Evolutionary conservation across 2,329 filamentous ascomycete genomes (phyloP).

Genomic region (Apiospora pterosperma): DNA sequence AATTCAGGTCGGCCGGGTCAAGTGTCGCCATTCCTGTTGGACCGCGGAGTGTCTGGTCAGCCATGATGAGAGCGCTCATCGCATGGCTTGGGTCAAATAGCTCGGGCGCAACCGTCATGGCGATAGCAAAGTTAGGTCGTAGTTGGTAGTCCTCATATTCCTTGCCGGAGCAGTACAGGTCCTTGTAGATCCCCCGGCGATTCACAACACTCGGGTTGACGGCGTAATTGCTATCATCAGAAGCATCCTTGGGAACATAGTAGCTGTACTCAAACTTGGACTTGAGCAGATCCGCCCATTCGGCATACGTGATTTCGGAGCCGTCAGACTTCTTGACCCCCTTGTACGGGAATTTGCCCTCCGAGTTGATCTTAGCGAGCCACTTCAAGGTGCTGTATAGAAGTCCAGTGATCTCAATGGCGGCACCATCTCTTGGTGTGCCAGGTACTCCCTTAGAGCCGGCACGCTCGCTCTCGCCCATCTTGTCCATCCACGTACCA

Average conservation of each 20-base stretch:
- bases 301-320: conserved; percentile 61
- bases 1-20: conserved; percentile 88
- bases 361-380: conserved; percentile 64
- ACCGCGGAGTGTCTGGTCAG: conserved; percentile 76
- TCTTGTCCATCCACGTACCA: conserved; percentile 99
- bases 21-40: conserved; percentile 95
- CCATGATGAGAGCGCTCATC: conserved; percentile 72
- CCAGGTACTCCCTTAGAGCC: conserved; percentile 91
- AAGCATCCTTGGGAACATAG: conserved; percentile 69
- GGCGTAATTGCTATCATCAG: conserved; percentile 74
- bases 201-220: conserved; percentile 79
- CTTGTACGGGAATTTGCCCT: conserved; percentile 69
- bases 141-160: conserved; percentile 98
- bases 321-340: conserved; percentile 67
- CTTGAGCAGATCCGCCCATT: conserved; percentile 80
- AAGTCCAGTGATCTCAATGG: conserved; percentile 91
- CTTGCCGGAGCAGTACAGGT: conserved; percentile 89
- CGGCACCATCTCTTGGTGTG: conserved; percentile 93
- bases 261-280: conserved; percentile 89
- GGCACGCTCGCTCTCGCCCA: conserved; percentile 94
- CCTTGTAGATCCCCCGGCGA: conserved; percentile 96
- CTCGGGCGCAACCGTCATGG: conserved; percentile 89
- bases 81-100: conserved; percentile 81
- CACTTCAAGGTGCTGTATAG: conserved; percentile 86
- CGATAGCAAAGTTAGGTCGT: conserved; percentile 88